A percentile compares a stretch with the other conserved stretches of the same genome.
phyloP scores from a whole-genome alignment of 208 protist genomes.

The Acanthamoeba royreba region DNA sequence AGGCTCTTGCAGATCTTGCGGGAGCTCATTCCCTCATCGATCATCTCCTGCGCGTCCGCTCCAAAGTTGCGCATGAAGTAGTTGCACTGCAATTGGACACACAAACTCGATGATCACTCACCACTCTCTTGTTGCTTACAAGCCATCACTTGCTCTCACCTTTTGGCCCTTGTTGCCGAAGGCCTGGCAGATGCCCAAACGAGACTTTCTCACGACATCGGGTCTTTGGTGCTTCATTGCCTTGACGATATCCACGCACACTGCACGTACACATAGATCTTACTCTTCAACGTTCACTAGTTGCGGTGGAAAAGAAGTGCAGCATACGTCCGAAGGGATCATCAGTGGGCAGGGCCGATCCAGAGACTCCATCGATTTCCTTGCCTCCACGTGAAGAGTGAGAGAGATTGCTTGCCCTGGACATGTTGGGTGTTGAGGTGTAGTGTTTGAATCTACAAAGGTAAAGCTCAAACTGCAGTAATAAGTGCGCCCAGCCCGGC shows the following conservation, averaged over 20 bases:
- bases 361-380: background rate
- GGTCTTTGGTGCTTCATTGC: background rate
- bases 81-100: background rate
- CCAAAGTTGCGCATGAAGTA: constrained; percentile 6
- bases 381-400: no score
- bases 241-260: background rate
- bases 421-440: background rate
- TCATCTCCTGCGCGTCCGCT: background rate
- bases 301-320: background rate
- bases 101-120: background rate
- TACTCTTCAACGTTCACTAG: background rate
- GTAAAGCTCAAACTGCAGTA: background rate
- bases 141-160: background rate
- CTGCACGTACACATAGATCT: background rate
- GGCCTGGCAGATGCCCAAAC: background rate
- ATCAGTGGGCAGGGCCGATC: background rate
- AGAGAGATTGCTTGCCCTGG: background rate
- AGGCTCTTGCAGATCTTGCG: background rate
- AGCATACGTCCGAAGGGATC: background rate
- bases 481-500: background rate
- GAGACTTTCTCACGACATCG: background rate
- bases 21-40: background rate
- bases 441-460: background rate
- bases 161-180: background rate
- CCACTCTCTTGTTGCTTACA: background rate